Conservation (phyloP, 2,329 filamentous ascomycete genomes). For the Tolypocladium album region DNA sequence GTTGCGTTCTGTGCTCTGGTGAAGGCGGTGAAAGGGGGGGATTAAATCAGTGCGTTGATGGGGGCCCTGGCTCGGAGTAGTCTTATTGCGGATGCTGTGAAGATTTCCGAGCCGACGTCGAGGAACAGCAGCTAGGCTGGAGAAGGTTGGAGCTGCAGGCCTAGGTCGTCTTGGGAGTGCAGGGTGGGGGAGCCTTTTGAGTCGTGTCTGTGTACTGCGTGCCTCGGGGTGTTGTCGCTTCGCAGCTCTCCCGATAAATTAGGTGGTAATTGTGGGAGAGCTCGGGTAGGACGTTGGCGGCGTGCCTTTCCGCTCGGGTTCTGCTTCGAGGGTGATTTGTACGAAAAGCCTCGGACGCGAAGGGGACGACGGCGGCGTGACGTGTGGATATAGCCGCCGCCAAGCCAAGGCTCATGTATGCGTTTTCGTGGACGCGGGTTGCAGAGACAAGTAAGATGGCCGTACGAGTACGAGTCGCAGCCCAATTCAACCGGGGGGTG, state of each 20-base stretch:
- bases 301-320: background rate
- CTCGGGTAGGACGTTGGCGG: background rate
- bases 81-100: background rate
- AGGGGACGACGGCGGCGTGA: background rate
- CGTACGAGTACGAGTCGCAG: background rate
- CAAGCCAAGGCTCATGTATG: background rate
- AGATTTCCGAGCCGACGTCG: background rate
- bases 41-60: background rate
- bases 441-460: background rate
- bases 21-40: background rate
- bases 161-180: background rate
- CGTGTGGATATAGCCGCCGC: background rate
- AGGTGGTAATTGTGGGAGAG: background rate
- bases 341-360: background rate
- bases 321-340: background rate
- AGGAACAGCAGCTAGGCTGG: constrained; percentile 1
- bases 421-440: background rate
- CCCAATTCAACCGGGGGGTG: background rate
- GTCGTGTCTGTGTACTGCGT: background rate
- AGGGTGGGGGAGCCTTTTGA: constrained; percentile 1
- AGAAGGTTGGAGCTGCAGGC: constrained; percentile 3
- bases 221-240: background rate
- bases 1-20: background rate
- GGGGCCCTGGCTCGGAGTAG: background rate
- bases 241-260: background rate